These are phyloP conservation scores for Barnettozyma wickerhamii DNA, from an alignment of 805 yeast species.

Conservation along the genomic window DNA sequence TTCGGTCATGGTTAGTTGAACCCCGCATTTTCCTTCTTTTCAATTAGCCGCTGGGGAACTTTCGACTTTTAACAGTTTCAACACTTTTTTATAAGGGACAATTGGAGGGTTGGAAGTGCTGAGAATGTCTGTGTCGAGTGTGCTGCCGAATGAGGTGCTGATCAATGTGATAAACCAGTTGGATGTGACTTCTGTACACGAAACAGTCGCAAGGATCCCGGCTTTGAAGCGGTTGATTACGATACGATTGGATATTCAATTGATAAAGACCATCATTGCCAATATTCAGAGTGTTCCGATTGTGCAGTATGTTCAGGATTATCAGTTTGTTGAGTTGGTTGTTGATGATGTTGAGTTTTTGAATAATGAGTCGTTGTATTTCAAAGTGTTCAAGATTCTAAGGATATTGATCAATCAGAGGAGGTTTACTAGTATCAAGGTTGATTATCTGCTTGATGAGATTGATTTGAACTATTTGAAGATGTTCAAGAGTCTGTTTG, in stretches of 20 bases:
- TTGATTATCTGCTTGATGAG: slow-evolving; percentile 10
- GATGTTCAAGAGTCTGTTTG: slow-evolving; percentile 21
- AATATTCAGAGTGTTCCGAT: slow-evolving; percentile 4
- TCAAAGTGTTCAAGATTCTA: slow-evolving; percentile 7
- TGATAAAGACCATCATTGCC: slow-evolving; percentile 11
- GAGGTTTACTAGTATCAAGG: slow-evolving; percentile 8
- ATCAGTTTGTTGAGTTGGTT: slow-evolving; percentile 15
- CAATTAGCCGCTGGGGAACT: too few relatives aligned
- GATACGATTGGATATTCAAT: slow-evolving; percentile 3
- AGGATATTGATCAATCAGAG: slow-evolving; percentile 5
- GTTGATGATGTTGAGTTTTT: slow-evolving; percentile 11
- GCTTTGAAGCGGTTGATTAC: slow-evolving; percentile 12
- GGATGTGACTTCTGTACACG: slow-evolving; percentile 3
- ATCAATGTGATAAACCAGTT: slow-evolving; percentile 7
- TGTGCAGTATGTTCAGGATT: slow-evolving; percentile 9
- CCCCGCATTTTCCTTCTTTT: too few relatives aligned
- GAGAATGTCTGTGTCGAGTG: slow-evolving; percentile 3
- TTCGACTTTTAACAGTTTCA: too few relatives aligned
- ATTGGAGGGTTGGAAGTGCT: too few relatives aligned
- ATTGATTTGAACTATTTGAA: slow-evolving; percentile 20
- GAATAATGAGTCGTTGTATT: slow-evolving; percentile 9
- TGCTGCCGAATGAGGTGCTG: slow-evolving; percentile 9
- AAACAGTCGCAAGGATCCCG: slow-evolving; percentile 11
- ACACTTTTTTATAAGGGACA: too few relatives aligned
- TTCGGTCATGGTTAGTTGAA: too few relatives aligned